These are phyloP conservation scores for Sporothrix brunneoviolacea DNA, from an alignment of 2,329 filamentous ascomycete species.

Conservation along the genomic window DNA sequence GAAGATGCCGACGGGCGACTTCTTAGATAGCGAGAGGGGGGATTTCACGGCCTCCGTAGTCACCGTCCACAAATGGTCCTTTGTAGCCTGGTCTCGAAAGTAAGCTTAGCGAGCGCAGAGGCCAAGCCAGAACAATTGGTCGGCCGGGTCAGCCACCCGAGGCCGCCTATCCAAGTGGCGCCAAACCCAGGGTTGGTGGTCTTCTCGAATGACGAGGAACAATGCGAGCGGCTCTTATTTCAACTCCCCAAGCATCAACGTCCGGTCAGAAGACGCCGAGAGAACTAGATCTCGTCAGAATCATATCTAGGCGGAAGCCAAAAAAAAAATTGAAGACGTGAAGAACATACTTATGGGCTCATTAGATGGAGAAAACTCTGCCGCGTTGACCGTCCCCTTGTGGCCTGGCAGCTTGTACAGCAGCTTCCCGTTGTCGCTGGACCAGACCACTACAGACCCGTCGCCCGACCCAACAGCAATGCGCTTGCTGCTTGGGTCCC, in stretches of 20 bases:
- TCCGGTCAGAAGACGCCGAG: slow-evolving; percentile 84
- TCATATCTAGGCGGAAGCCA: neutral
- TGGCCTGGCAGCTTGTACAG: slow-evolving; percentile 93
- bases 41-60: too few relatives aligned
- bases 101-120: too few relatives aligned
- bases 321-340: neutral
- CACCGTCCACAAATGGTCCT: too few relatives aligned
- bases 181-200: too few relatives aligned
- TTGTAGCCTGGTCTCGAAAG: too few relatives aligned
- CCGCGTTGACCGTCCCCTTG: slow-evolving; percentile 90
- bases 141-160: too few relatives aligned
- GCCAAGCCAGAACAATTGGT: too few relatives aligned
- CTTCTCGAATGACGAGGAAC: neutral
- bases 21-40: too few relatives aligned
- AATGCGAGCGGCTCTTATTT: slow-evolving; percentile 39
- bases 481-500: slow-evolving; percentile 78
- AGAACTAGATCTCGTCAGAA: slow-evolving; percentile 57
- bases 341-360: slow-evolving; percentile 76
- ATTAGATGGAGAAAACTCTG: slow-evolving; percentile 76
- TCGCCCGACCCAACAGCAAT: slow-evolving; percentile 88
- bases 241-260: slow-evolving; percentile 75
- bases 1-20: too few relatives aligned
- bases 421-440: slow-evolving; percentile 78
- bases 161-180: too few relatives aligned
- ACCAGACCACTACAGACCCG: slow-evolving; percentile 87